phyloP scores from a whole-genome alignment of 208 protist species.

The Trichomonas vaginalis region DNA sequence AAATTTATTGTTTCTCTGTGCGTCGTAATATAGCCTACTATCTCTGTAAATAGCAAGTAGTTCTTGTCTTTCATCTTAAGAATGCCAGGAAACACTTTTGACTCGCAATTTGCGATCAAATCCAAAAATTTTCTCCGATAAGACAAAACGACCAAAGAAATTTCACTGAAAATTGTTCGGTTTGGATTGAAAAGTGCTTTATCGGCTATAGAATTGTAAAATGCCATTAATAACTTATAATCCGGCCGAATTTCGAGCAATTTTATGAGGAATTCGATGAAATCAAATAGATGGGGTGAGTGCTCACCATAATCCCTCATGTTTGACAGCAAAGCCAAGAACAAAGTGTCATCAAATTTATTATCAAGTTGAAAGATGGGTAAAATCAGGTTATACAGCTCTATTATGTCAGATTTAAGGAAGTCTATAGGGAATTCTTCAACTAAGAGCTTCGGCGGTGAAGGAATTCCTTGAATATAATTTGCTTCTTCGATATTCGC shows the following conservation, averaged over 20 bases:
- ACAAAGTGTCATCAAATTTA: background rate
- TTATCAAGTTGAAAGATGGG: background rate
- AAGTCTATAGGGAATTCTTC: background rate
- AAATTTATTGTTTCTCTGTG: background rate
- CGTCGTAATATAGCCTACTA: background rate
- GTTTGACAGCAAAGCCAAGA: background rate
- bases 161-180: background rate
- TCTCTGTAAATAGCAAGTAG: background rate
- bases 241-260: background rate
- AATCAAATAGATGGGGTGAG: background rate
- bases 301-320: background rate
- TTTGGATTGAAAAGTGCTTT: background rate
- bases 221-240: background rate
- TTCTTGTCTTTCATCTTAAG: background rate
- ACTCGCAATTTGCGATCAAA: background rate
- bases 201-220: background rate
- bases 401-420: background rate
- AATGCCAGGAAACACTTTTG: background rate
- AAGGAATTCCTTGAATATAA: background rate
- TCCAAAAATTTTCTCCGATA: background rate
- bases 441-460: background rate
- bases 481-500: background rate
- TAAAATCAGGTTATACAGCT: background rate
- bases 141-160: background rate
- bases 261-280: background rate